Evolutionary conservation across 495 filamentous ascomycete species (phyloP), one percentile per base, ranked within the genome.

Genomic region (Penicillium simplicissimum): DNA sequence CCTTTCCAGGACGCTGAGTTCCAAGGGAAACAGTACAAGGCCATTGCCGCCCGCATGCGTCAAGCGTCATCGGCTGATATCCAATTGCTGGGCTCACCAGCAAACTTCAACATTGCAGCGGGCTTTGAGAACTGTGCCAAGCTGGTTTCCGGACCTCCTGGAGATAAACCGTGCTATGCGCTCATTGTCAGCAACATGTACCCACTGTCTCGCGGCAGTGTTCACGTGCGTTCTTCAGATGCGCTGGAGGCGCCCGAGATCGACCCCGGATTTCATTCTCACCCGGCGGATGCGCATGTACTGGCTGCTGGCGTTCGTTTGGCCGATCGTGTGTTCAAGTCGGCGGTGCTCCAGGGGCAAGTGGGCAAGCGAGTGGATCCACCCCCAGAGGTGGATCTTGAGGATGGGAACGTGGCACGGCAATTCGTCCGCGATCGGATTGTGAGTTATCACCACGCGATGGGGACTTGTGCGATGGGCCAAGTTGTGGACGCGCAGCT

Each of bases 401-500:
- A 33, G 3, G 43, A 48, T 57, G 43, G 35, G 23, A 17, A 48
- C 8, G 42, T 17, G 28, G 42, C 42, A 33, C 54, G 21, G 10
- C 35, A 56, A 4, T 56, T 42, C 31, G 54, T 43, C 33, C 56
- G 57, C 7, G 36, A 57, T 51, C 60, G 61, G 11, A 63, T 60
- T 15, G 48, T 59, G 43, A 60, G 61, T 19, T 61, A 57, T 52
- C 47, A 61, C 19, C 62, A 65, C 33, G 40, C 59, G 4, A 25
- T 78, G 2, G 81, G 83, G 3, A 84, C 81, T 0, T 83, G 79
- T 58, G 75, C 79, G 0, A 81, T 85, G 81, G 77, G 79, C 14
- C 74, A 75, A 0, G 82, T 84, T 9, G 76, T 84, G 5, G 78
- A 82, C 49, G 55, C 48, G 25, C 23, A 33, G 28, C 42, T 57